Evolutionary conservation across 192 early-diverging fungal genomes (phyloP).

Genomic region (Diversispora epigaea): DNA sequence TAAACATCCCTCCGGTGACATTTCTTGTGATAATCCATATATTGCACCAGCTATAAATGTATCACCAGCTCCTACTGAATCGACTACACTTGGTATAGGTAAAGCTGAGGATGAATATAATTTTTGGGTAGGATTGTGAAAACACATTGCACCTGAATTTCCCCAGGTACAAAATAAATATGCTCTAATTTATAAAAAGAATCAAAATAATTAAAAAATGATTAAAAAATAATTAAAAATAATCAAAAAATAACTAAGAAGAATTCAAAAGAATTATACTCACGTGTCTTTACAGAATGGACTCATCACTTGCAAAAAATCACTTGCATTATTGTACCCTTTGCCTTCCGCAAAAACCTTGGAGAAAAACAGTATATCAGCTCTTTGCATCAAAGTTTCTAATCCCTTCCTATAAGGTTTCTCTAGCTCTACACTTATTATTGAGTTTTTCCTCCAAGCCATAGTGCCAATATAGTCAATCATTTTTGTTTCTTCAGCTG

Average conservation of each 20-base stretch:
- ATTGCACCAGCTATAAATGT: conserved; percentile 58
- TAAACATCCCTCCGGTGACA: conserved; percentile 39
- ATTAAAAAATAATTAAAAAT: conserved; percentile 5
- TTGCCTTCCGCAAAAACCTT: conserved; percentile 60
- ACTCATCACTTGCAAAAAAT: conserved; percentile 42
- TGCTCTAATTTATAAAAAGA: conserved; percentile 41
- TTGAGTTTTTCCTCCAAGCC: conserved; percentile 48
- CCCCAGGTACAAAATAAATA: conserved; percentile 66
- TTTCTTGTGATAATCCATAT: conserved; percentile 34
- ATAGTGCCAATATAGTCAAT: conserved; percentile 55
- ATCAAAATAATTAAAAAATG: neutral
- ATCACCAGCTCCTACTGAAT: conserved; percentile 57
- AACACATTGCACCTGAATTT: conserved; percentile 51
- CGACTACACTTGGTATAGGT: conserved; percentile 39
- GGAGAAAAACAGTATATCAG: conserved; percentile 66
- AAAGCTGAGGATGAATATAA: conserved; percentile 38
- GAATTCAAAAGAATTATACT: conserved; percentile 1
- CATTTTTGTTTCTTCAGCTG: conserved; percentile 50
- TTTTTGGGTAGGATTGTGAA: conserved; percentile 39
- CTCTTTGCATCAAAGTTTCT: conserved; percentile 52
- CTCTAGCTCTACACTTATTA: conserved; percentile 69
- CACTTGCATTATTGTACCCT: conserved; percentile 52
- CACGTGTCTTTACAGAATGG: conserved; percentile 45
- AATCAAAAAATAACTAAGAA: neutral
- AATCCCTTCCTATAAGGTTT: conserved; percentile 63